phyloP scores from a whole-genome alignment of 228 moss, liverwort and hornwort genomes.

The Sphagnum fallax region DNA sequence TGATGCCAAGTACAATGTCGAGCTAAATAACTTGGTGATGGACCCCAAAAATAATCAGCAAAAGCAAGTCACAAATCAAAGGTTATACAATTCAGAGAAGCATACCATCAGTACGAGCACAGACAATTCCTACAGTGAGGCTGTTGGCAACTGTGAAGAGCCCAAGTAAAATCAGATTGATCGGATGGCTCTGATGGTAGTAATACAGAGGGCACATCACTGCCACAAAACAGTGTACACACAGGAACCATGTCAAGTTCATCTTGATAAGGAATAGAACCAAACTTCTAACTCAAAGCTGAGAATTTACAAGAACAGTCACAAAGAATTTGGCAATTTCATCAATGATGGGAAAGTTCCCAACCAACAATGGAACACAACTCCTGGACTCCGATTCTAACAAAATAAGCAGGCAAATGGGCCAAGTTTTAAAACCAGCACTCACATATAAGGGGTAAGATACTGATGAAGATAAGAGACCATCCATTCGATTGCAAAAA shows the following conservation, averaged over 20 bases:
- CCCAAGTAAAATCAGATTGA: slow-evolving; percentile 75
- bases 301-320: neutral
- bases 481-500: slow-evolving; percentile 32
- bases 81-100: neutral
- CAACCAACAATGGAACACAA: neutral
- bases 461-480: slow-evolving; percentile 25
- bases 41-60: too few species aligned
- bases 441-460: slow-evolving; percentile 43
- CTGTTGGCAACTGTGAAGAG: slow-evolving; percentile 83
- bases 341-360: neutral
- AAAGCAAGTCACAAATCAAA: too few species aligned
- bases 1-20: too few species aligned
- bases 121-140: slow-evolving; percentile 78
- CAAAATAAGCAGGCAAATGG: slow-evolving; percentile 2
- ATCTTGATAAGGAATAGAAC: neutral
- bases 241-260: neutral
- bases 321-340: slow-evolving; percentile 2
- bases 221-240: slow-evolving; percentile 16
- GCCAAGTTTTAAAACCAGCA: neutral
- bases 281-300: neutral
- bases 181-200: slow-evolving; percentile 90
- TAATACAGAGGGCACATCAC: slow-evolving; percentile 91
- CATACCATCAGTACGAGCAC: slow-evolving; percentile 74
- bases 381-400: neutral
- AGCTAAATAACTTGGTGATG: too few species aligned